These are phyloP conservation scores for Lipomyces spencermartinsiae DNA, from an alignment of 805 yeast species.

Conservation along the genomic window DNA sequence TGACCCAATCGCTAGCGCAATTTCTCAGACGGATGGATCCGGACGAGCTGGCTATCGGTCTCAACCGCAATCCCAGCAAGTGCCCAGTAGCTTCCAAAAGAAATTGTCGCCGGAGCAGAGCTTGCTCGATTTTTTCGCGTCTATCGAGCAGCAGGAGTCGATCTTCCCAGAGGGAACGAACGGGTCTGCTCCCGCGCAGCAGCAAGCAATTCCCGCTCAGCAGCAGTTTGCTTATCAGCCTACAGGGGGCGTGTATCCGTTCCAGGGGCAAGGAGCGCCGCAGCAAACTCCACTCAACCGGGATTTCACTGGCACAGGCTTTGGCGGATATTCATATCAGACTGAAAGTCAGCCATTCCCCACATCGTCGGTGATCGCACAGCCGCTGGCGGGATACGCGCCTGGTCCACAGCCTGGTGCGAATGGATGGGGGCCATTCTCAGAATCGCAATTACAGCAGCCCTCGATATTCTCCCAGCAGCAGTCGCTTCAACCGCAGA, in stretches of 20 bases:
- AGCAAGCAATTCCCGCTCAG: conserved; percentile 29
- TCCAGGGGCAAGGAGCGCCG: not conserved
- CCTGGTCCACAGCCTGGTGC: conserved; percentile 28
- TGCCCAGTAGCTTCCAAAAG: not conserved
- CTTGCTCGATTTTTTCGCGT: conserved; percentile 33
- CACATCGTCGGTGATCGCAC: conserved; percentile 32
- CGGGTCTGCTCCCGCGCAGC: conserved; percentile 12
- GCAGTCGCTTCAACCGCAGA: conserved; percentile 22
- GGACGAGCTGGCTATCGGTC: conserved; percentile 29
- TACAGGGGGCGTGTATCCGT: conserved; percentile 7
- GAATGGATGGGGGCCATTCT: conserved; percentile 70
- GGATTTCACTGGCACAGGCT: conserved; percentile 41
- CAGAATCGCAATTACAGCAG: conserved; percentile 46
- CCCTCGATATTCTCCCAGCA: conserved; percentile 25
- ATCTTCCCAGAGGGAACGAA: conserved; percentile 38
- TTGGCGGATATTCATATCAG: conserved; percentile 40
- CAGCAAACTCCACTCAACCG: conserved; percentile 25
- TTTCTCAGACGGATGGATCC: conserved; percentile 35
- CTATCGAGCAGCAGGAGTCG: conserved; percentile 39
- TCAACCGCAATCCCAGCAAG: conserved; percentile 35
- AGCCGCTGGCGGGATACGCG: conserved; percentile 39
- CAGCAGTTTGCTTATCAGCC: conserved; percentile 33
- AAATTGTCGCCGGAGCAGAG: conserved; percentile 29
- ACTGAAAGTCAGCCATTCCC: conserved; percentile 27
- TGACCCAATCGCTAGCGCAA: not conserved